A percentile compares a stretch with the other conserved stretches of the same genome.
These are phyloP conservation scores for Metschnikowia anglica DNA, from an alignment of 805 yeast species.

Conservation along the genomic window DNA sequence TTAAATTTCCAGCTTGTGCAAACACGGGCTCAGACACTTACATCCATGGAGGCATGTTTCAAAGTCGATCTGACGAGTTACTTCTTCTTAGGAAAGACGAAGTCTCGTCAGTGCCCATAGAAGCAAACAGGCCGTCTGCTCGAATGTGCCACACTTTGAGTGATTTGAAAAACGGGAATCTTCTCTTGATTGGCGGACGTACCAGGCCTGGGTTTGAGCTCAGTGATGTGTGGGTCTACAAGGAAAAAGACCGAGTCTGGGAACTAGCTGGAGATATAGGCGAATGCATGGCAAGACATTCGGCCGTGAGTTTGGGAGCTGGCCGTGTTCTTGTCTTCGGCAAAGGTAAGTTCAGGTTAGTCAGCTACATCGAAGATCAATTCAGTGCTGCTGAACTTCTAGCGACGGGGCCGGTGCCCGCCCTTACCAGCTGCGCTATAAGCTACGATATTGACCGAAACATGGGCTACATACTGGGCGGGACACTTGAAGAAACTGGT, in stretches of 20 bases:
- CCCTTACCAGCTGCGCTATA: conserved; percentile 38
- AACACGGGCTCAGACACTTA: conserved; percentile 22
- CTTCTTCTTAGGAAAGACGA: neutral
- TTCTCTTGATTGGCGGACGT: conserved; percentile 65
- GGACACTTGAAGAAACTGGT: conserved; percentile 29
- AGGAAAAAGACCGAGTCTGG: conserved; percentile 39
- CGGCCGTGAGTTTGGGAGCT: conserved; percentile 7
- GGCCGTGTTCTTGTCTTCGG: conserved; percentile 13
- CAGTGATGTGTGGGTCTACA: conserved; percentile 29
- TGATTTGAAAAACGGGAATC: conserved; percentile 23
- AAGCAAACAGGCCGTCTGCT: conserved; percentile 26
- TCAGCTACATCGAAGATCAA: neutral
- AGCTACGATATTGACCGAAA: conserved; percentile 24
- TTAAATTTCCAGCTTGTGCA: conserved; percentile 42
- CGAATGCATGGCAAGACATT: conserved; percentile 17
- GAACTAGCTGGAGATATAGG: conserved; percentile 28
- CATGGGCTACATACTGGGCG: conserved; percentile 51
- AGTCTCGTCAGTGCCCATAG: conserved; percentile 15
- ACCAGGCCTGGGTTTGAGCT: conserved; percentile 52
- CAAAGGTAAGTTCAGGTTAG: conserved; percentile 11
- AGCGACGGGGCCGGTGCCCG: conserved; percentile 16
- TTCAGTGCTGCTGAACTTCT: neutral
- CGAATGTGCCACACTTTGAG: conserved; percentile 62
- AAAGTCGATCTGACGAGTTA: conserved; percentile 24
- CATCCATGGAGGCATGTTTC: conserved; percentile 44